These are phyloP conservation scores for Fusarium nurragi DNA, from an alignment of 2,329 filamentous ascomycete genomes.

Conservation along the genomic window DNA sequence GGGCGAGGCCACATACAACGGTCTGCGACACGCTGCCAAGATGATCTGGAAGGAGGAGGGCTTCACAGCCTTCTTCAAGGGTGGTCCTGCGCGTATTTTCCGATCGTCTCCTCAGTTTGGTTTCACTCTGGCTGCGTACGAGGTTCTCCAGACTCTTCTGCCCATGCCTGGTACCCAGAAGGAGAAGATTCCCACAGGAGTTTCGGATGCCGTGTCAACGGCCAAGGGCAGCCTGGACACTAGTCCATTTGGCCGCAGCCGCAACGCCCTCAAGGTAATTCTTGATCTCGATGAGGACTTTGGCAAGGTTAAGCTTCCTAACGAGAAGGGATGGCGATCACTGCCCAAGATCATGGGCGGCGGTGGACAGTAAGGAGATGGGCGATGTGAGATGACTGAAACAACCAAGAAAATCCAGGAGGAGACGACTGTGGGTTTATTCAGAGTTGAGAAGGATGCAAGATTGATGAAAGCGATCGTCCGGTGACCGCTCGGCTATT, in stretches of 20 bases:
- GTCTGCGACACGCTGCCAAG: conserved; percentile 82
- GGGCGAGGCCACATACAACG: conserved; percentile 88
- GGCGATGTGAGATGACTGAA: not conserved
- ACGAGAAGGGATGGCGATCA: conserved; percentile 62
- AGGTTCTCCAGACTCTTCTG: conserved; percentile 83
- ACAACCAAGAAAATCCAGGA: conserved; percentile 1
- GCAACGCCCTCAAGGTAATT: conserved; percentile 95
- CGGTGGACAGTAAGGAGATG: conserved; percentile 42
- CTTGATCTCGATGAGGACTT: conserved; percentile 95
- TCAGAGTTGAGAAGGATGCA: conserved; percentile 17
- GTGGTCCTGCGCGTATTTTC: conserved; percentile 92
- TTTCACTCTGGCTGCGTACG: conserved; percentile 95
- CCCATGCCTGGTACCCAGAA: conserved; percentile 73
- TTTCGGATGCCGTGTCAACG: conserved; percentile 69
- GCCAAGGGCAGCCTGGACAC: conserved; percentile 49
- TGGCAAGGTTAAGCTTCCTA: conserved; percentile 74
- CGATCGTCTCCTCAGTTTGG: conserved; percentile 97
- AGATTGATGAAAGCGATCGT: conserved; percentile 22
- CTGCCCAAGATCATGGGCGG: conserved; percentile 62
- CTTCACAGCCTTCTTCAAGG: conserved; percentile 98
- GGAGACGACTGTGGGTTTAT: not conserved
- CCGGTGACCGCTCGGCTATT: conserved; percentile 40
- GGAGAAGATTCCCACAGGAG: conserved; percentile 65
- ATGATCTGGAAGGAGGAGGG: conserved; percentile 92
- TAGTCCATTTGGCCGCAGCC: conserved; percentile 68